Conservation (phyloP, 2,329 filamentous ascomycete genomes). For the Thyridium curvatum region DNA sequence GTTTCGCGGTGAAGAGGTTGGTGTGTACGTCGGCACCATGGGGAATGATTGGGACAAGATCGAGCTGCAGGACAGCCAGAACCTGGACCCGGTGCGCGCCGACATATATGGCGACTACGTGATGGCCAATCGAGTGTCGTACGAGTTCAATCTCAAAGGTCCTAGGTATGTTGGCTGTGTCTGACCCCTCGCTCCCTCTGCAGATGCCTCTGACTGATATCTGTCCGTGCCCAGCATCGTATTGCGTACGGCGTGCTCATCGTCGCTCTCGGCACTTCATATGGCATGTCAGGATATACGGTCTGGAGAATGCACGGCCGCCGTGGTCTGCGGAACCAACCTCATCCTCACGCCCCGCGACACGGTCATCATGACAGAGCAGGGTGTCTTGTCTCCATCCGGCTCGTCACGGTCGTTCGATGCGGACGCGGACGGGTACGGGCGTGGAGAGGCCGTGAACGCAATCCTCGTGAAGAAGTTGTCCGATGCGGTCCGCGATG, state of each 20-base stretch:
- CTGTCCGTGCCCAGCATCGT: constrained; percentile 15
- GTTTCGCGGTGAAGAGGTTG: constrained; percentile 10
- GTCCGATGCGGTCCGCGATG: constrained; percentile 36
- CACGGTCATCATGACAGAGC: constrained; percentile 21
- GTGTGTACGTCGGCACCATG: constrained; percentile 13
- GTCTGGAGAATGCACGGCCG: constrained; percentile 17
- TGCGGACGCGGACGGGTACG: constrained; percentile 41
- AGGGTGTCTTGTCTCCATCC: constrained; percentile 26
- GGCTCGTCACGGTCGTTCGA: constrained; percentile 31
- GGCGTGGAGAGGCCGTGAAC: constrained; percentile 39
- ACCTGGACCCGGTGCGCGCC: background rate
- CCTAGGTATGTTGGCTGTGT: constrained; percentile 17
- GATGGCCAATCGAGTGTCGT: constrained; percentile 23
- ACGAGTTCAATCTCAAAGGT: constrained; percentile 24
- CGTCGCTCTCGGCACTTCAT: constrained; percentile 26
- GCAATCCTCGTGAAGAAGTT: constrained; percentile 39
- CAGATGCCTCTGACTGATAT: no score
- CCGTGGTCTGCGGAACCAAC: constrained; percentile 28
- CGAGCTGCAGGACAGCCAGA: background rate
- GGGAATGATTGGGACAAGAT: constrained; percentile 11
- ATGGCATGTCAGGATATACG: constrained; percentile 25
- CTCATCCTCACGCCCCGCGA: constrained; percentile 24
- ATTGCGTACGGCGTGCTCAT: constrained; percentile 33
- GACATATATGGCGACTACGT: constrained; percentile 39
- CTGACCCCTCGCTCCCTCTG: no score